Base-by-base conservation (phyloP, 768 basidiomycete genomes). In the Russula emetica region DNA sequence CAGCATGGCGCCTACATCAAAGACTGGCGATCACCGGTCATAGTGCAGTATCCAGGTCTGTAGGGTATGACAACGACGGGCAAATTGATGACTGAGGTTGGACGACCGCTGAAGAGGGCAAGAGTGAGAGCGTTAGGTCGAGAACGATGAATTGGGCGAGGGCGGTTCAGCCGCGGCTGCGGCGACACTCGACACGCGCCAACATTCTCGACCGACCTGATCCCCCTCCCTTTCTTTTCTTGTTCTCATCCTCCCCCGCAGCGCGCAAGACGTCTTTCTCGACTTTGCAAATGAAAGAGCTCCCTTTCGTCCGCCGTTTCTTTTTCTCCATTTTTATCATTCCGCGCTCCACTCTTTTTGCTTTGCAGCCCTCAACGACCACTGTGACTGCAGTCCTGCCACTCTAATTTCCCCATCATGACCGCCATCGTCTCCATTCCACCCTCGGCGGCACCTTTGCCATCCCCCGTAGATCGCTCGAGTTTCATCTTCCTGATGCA, bases 401-500 rank as follows among this genome's bases (percentile, higher is more conserved):
- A 50, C 32, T 18, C 45, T 26, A 9, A 30, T 5, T 11, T 32
- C n/a, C 51, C 16, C 3, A 18, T n/a, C 36, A 67, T 64, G 66
- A 44, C 66, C 1, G 45, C 58, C 20, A 28, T 60, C 20, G 42
- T 55, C 38, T 32, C 60, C 22, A 24, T 51, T 50, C 16, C 53
- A 16, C 38, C 22, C 24, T 2, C 42, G 22, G 32, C 58, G 0
- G 24, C 64, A 30, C 11, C 55, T n/a, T 58, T 58, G 11, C 52
- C 62, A 55, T 34, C 56, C 22, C 44, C 65, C 26, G 28, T 30
- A 36, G 66, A 67, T 42, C 57, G 58, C 16, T 52, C 51, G 16
- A 28, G 38, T 54, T 36, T 66, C 64, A 38, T 61, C 66, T n/a
- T n/a, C n/a, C n/a, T n/a, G n/a, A n/a, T n/a, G n/a, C n/a, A n/a